Evolutionary conservation across 2,329 filamentous ascomycete species (phyloP).

Genomic region (Teratosphaeria pseudoeucalypti): DNA sequence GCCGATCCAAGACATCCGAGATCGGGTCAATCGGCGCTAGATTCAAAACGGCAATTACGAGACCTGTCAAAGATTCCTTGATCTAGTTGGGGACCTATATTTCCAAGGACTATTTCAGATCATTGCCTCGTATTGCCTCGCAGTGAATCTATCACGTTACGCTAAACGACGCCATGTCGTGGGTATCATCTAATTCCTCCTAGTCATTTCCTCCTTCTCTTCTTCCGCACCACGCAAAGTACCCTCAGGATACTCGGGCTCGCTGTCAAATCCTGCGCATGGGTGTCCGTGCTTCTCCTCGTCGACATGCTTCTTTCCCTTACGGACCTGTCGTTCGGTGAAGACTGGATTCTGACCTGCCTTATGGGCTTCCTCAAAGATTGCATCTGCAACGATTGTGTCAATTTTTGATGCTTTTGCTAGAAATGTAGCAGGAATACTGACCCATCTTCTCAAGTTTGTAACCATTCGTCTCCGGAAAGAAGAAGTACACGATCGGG

Average conservation of each 20-base stretch:
- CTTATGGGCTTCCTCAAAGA: neutral
- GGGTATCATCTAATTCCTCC: neutral
- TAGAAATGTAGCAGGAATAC: neutral
- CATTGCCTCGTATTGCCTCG: neutral
- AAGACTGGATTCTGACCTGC: neutral
- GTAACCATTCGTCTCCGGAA: conserved; percentile 60
- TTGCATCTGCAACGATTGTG: neutral
- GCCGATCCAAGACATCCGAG: neutral
- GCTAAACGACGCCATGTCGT: neutral
- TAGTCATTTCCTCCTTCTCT: neutral
- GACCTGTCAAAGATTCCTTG: too few species aligned
- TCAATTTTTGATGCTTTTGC: neutral
- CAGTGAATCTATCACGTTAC: neutral
- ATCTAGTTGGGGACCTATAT: too few species aligned
- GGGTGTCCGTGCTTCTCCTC: neutral
- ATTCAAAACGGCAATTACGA: neutral
- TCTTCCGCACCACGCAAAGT: neutral
- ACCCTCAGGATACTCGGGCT: neutral
- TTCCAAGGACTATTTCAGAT: neutral
- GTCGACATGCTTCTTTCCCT: neutral
- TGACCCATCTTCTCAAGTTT: conserved; percentile 52
- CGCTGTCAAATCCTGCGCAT: neutral
- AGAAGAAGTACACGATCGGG: conserved; percentile 43
- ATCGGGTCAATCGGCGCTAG: neutral
- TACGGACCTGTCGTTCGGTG: neutral